Conservation (phyloP, 2,329 filamentous ascomycete genomes). For the Dothideomycetidae sp. region DNA sequence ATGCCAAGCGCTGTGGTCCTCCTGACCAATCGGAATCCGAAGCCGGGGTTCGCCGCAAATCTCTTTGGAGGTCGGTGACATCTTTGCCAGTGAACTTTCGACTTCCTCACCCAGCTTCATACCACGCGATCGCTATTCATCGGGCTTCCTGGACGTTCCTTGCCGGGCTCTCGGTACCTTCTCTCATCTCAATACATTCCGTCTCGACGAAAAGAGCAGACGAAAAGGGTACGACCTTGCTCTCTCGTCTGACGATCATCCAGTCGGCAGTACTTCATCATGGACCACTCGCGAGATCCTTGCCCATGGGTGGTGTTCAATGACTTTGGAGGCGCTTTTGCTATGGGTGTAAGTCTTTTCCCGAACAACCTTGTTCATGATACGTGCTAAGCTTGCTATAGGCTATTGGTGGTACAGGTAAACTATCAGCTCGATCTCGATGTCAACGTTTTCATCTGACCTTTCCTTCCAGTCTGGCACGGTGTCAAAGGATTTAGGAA, state of each 20-base stretch:
- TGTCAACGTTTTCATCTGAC: constrained; percentile 35
- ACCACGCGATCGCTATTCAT: too few species aligned
- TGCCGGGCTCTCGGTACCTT: too few species aligned
- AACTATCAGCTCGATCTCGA: not conserved
- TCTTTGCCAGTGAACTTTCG: too few species aligned
- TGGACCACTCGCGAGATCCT: constrained; percentile 95
- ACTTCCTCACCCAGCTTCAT: too few species aligned
- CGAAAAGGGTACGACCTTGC: too few species aligned
- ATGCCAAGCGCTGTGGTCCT: not conserved
- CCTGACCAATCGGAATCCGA: not conserved
- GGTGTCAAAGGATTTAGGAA: constrained; percentile 60
- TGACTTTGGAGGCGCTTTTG: constrained; percentile 94
- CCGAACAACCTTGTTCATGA: not conserved
- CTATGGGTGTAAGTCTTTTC: constrained; percentile 68
- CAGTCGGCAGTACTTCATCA: constrained; percentile 7
- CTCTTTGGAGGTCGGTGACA: not conserved
- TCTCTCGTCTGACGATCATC: not conserved
- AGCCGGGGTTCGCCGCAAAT: not conserved
- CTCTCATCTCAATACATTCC: too few species aligned
- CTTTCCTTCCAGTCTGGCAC: constrained; percentile 78
- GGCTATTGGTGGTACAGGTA: constrained; percentile 29
- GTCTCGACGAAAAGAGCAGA: too few species aligned
- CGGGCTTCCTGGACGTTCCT: too few species aligned
- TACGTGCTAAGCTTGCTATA: not conserved
- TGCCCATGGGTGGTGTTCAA: constrained; percentile 81